Conservation (phyloP, 345 rosid species). For the Noccaea bulbosa region DNA sequence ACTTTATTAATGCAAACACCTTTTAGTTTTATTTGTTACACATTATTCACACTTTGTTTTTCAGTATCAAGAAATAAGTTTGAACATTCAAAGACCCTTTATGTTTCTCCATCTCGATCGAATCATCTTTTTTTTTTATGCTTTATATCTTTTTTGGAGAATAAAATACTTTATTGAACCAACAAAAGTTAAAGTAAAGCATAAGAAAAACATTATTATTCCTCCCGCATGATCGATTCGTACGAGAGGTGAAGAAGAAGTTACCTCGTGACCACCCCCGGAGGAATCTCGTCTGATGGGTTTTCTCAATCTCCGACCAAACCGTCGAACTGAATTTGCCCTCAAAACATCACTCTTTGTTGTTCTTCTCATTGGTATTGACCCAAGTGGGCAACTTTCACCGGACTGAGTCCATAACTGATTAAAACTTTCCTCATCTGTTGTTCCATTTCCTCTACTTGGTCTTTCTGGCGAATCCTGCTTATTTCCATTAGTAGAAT, state of each 20-base stretch:
- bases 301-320: slow-evolving; percentile 70
- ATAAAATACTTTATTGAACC: slow-evolving; percentile 37
- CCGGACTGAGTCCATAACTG: slow-evolving; percentile 84
- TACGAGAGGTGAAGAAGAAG: slow-evolving; percentile 34
- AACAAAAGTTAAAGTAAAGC: slow-evolving; percentile 39
- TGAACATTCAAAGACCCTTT: slow-evolving; percentile 29
- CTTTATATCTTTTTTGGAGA: slow-evolving; percentile 33
- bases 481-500: slow-evolving; percentile 26
- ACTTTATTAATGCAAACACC: neutral
- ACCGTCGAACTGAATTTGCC: slow-evolving; percentile 65
- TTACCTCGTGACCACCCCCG: slow-evolving; percentile 95
- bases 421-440: slow-evolving; percentile 50
- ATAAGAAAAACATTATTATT: slow-evolving; percentile 28
- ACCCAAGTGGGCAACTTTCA: slow-evolving; percentile 81
- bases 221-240: slow-evolving; percentile 27
- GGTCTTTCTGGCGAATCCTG: slow-evolving; percentile 78
- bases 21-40: neutral
- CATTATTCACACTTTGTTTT: slow-evolving; percentile 14
- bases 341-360: slow-evolving; percentile 71
- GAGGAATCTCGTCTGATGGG: slow-evolving; percentile 89
- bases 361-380: slow-evolving; percentile 88
- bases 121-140: slow-evolving; percentile 17
- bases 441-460: slow-evolving; percentile 49
- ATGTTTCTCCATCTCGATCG: slow-evolving; percentile 22
- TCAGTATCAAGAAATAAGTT: slow-evolving; percentile 30